Conservation (phyloP, 768 basidiomycete species). For the Leccinellum luteum region DNA sequence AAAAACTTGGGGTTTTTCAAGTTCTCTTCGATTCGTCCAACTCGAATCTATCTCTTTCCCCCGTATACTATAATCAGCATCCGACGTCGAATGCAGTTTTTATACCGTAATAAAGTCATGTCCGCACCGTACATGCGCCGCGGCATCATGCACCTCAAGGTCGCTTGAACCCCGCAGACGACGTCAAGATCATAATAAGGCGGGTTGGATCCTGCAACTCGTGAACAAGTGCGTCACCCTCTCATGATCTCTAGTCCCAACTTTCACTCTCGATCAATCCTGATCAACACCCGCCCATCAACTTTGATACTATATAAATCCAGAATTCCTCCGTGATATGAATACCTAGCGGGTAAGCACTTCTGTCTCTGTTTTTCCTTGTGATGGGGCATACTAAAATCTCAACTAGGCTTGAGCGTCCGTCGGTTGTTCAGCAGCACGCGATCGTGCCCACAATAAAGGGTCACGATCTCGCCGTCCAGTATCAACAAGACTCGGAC, state of each 20-base stretch:
- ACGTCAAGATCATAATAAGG: too few relatives aligned
- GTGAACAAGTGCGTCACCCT: constrained; percentile 80
- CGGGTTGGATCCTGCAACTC: too few relatives aligned
- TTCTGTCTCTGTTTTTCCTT: not conserved
- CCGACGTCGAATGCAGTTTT: too few relatives aligned
- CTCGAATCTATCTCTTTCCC: too few relatives aligned
- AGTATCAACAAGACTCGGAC: constrained; percentile 91
- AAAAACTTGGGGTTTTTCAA: not conserved
- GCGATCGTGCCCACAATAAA: constrained; percentile 98
- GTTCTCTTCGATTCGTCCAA: too few relatives aligned
- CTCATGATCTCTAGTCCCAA: not conserved
- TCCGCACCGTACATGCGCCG: too few relatives aligned
- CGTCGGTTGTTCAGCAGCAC: constrained; percentile 97
- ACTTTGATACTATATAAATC: constrained; percentile 86
- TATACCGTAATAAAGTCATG: too few relatives aligned
- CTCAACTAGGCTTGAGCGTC: constrained; percentile 76
- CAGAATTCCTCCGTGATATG: constrained; percentile 94
- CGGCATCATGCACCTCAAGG: too few relatives aligned
- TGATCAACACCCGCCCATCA: constrained; percentile 34
- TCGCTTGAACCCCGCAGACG: too few relatives aligned
- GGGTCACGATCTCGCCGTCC: constrained; percentile 97
- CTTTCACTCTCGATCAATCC: not conserved
- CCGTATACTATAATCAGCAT: too few relatives aligned
- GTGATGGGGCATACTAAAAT: not conserved
- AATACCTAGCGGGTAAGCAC: constrained; percentile 89